Conservation (phyloP, 2,329 filamentous ascomycete genomes). For the Diaporthe amygdali region DNA sequence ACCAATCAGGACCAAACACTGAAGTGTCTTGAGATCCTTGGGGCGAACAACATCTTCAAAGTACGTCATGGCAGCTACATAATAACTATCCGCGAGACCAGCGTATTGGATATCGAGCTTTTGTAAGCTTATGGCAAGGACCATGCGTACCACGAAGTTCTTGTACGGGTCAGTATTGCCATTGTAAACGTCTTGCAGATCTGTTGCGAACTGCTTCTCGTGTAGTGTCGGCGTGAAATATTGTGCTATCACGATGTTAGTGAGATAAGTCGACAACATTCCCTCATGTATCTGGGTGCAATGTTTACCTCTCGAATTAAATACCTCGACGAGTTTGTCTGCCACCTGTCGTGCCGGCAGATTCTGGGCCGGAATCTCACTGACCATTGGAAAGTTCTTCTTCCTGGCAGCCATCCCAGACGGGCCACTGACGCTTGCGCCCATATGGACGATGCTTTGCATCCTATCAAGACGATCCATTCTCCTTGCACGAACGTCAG, state of each 20-base stretch:
- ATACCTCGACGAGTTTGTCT: slow-evolving; percentile 82
- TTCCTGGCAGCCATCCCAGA: slow-evolving; percentile 64
- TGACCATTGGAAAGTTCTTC: slow-evolving; percentile 92
- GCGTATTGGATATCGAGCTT: slow-evolving; percentile 89
- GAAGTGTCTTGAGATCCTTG: slow-evolving; percentile 90
- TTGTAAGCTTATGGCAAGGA: slow-evolving; percentile 93
- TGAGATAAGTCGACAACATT: slow-evolving; percentile 25
- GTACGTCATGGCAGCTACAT: slow-evolving; percentile 83
- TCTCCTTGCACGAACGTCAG: slow-evolving; percentile 69
- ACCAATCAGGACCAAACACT: slow-evolving; percentile 85
- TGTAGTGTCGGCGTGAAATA: slow-evolving; percentile 87
- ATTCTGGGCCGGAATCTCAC: slow-evolving; percentile 77
- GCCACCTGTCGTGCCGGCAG: slow-evolving; percentile 77
- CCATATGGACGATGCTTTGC: slow-evolving; percentile 64
- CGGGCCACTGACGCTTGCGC: slow-evolving; percentile 51
- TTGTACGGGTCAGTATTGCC: slow-evolving; percentile 80
- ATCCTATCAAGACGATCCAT: slow-evolving; percentile 62
- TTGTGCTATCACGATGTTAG: slow-evolving; percentile 65
- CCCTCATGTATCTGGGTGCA: neutral
- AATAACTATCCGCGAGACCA: slow-evolving; percentile 94
- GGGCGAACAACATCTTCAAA: slow-evolving; percentile 82
- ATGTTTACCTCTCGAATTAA: slow-evolving; percentile 77
- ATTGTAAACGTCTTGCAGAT: slow-evolving; percentile 81
- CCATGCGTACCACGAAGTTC: slow-evolving; percentile 88
- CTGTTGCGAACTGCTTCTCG: slow-evolving; percentile 76